Evolutionary conservation across 2,329 filamentous ascomycete genomes (phyloP), one percentile per base, ranked within the genome.

Genomic region (Fusarium sp.): DNA sequence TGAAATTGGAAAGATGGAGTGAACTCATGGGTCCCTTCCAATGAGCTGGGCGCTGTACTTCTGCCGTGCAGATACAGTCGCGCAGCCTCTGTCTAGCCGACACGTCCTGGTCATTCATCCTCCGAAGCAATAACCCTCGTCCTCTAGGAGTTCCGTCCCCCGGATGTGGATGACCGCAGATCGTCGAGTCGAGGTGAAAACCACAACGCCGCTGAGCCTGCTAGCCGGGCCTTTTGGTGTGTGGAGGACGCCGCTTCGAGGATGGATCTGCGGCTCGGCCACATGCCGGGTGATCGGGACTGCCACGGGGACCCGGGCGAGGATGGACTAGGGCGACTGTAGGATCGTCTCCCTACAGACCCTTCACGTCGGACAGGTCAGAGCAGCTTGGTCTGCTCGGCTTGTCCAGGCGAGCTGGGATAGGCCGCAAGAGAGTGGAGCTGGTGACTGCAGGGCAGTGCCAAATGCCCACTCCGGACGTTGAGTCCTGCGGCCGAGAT

Each of bases 11-110:
- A 80, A 78, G 78, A 71, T 66, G 73, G 74, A 77, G 76, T 74
- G 75, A 76, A 78, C 71, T 75, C 68, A 75, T 74, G 77, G 78
- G 66, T 68, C 66, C 74, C 74, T 76, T 75, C 71, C 73, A 73
- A 76, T 72, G 80, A 81, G 79, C 79, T 80, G 77, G 76, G 76
- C 75, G 66, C 63, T 72, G 71, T 61, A 63, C 63, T 63, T 77
- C 77, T 82, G 83, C 83, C 74, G 82, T 60, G 79, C 81, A 79
- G 80, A 70, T 72, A 74, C 68, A 70, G 77, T 65, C 71, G 77
- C 73, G 57, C 66, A 68, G 73, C 64, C 76, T 77, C 71, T 74
- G 66, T 71, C 74, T 78, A 63, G 69, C 65, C 77, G 70, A 76
- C 63, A 66, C 66, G 72, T 70, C 71, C 66, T 71, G 56, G 63